A percentile compares a stretch with the other conserved stretches of the same genome.
These are phyloP conservation scores for Ilyonectria robusta DNA, from an alignment of 2,329 filamentous ascomycete genomes.

Conservation along the genomic window DNA sequence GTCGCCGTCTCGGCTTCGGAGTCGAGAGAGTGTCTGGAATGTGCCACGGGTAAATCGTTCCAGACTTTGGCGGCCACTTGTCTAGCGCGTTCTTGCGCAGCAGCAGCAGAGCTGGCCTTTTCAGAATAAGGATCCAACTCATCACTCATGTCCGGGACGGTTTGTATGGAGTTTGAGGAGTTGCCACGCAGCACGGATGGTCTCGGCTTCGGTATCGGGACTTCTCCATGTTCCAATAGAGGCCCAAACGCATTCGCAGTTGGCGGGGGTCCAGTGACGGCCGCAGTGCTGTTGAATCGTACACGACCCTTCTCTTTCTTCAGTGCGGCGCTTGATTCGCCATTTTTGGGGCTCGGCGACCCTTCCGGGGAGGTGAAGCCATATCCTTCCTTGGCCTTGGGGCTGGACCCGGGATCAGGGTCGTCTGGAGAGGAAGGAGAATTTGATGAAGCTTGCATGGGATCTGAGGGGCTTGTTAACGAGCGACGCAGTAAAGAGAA, in stretches of 20 bases:
- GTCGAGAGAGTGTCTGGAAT: slow-evolving; percentile 55
- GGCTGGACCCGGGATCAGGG: slow-evolving; percentile 39
- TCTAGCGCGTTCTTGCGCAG: slow-evolving; percentile 60
- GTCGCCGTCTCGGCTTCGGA: slow-evolving; percentile 52
- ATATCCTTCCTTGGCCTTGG: slow-evolving; percentile 7
- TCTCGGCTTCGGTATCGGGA: slow-evolving; percentile 48
- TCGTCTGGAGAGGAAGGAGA: slow-evolving; percentile 36
- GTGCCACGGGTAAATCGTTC: slow-evolving; percentile 52
- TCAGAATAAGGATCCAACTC: slow-evolving; percentile 47
- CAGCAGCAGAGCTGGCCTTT: slow-evolving; percentile 53
- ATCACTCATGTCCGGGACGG: slow-evolving; percentile 42
- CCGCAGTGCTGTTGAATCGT: slow-evolving; percentile 63
- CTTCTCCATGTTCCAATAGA: slow-evolving; percentile 34
- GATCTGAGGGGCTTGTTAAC: slow-evolving; percentile 26
- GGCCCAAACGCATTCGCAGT: slow-evolving; percentile 30
- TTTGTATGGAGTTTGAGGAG: slow-evolving; percentile 57
- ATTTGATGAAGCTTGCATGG: slow-evolving; percentile 41
- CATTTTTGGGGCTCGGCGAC: slow-evolving; percentile 31
- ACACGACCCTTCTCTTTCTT: slow-evolving; percentile 63
- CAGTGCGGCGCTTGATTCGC: slow-evolving; percentile 31
- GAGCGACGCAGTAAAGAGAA: slow-evolving; percentile 18
- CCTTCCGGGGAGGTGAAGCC: slow-evolving; percentile 16
- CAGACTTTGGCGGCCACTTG: slow-evolving; percentile 58
- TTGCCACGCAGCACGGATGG: slow-evolving; percentile 61
- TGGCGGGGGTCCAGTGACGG: slow-evolving; percentile 46